Evolutionary conservation across 768 basidiomycete genomes (phyloP).

Genomic region (Psilocybe cyanescens): DNA sequence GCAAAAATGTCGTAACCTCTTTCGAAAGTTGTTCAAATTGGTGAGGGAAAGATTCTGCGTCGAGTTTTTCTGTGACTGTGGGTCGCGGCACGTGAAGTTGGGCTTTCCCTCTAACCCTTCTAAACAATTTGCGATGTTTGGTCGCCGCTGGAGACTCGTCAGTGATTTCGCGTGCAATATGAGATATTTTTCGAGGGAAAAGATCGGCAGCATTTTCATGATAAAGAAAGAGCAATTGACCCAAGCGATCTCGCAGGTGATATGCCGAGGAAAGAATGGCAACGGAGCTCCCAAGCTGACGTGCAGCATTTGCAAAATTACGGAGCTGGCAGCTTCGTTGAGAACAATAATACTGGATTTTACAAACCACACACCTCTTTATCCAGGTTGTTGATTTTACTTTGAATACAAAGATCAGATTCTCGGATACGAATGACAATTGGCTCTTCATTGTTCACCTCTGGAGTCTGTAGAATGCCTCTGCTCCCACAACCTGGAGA

Average conservation of each 20-base stretch:
- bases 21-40: constrained; percentile 64
- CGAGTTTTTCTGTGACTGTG: constrained; percentile 56
- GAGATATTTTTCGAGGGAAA: constrained; percentile 68
- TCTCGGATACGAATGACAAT: constrained; percentile 2
- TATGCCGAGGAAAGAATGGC: constrained; percentile 77
- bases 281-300: constrained; percentile 77
- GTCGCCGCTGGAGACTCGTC: constrained; percentile 30
- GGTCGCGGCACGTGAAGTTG: constrained; percentile 57
- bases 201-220: constrained; percentile 77
- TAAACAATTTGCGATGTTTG: constrained; percentile 35
- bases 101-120: constrained; percentile 37
- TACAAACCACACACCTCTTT: constrained; percentile 51
- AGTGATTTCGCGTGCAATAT: constrained; percentile 41
- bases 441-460: constrained; percentile 39
- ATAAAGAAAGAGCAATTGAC: constrained; percentile 71
- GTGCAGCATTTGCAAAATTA: constrained; percentile 76
- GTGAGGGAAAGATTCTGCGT: constrained; percentile 67
- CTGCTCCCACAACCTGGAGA: constrained; percentile 68
- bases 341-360: background rate
- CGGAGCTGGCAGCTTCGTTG: constrained; percentile 49
- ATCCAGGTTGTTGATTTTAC: constrained; percentile 65
- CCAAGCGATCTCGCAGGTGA: constrained; percentile 69
- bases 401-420: constrained; percentile 22
- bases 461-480: constrained; percentile 65
- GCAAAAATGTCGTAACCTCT: constrained; percentile 70